Evolutionary conservation across 192 early-diverging fungal species (phyloP).

Genomic region (Podila epigama): DNA sequence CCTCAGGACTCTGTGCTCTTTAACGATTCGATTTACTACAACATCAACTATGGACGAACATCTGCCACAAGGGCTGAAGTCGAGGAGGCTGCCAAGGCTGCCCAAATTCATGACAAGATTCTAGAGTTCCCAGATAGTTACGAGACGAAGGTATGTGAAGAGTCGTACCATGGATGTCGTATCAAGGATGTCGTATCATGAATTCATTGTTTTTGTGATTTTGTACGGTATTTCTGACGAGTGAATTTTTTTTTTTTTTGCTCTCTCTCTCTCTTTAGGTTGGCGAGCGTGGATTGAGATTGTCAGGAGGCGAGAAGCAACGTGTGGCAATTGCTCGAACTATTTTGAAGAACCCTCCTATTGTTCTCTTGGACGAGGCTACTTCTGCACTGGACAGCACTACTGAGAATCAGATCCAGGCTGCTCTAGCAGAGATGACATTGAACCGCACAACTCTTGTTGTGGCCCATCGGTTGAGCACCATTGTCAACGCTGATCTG

Average conservation of each 20-base stretch:
- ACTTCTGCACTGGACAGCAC: slow-evolving; percentile 80
- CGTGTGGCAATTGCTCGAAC: slow-evolving; percentile 87
- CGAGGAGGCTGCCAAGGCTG: slow-evolving; percentile 70
- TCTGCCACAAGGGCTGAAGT: slow-evolving; percentile 75
- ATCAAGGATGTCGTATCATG: not conserved
- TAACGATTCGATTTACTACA: slow-evolving; percentile 94
- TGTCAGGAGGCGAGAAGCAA: slow-evolving; percentile 95
- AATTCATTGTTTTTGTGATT: not conserved
- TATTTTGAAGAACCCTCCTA: slow-evolving; percentile 68
- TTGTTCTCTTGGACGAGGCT: slow-evolving; percentile 86
- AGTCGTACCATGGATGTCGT: too few relatives aligned
- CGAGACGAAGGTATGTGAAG: slow-evolving; percentile 15
- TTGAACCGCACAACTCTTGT: slow-evolving; percentile 86
- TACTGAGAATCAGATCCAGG: slow-evolving; percentile 81
- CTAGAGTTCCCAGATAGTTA: slow-evolving; percentile 76
- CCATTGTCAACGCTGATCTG: slow-evolving; percentile 83
- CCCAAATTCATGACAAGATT: slow-evolving; percentile 86
- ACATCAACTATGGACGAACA: slow-evolving; percentile 88
- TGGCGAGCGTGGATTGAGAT: slow-evolving; percentile 75
- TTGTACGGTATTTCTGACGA: too few relatives aligned
- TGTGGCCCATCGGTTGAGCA: slow-evolving; percentile 86
- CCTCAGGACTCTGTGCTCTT: slow-evolving; percentile 97
- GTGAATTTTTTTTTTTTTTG: not conserved
- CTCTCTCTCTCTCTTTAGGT: slow-evolving; percentile 41
- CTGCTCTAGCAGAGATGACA: slow-evolving; percentile 78